Base-by-base conservation (phyloP, 495 filamentous ascomycete species). In the Daldinia caldariorum region DNA sequence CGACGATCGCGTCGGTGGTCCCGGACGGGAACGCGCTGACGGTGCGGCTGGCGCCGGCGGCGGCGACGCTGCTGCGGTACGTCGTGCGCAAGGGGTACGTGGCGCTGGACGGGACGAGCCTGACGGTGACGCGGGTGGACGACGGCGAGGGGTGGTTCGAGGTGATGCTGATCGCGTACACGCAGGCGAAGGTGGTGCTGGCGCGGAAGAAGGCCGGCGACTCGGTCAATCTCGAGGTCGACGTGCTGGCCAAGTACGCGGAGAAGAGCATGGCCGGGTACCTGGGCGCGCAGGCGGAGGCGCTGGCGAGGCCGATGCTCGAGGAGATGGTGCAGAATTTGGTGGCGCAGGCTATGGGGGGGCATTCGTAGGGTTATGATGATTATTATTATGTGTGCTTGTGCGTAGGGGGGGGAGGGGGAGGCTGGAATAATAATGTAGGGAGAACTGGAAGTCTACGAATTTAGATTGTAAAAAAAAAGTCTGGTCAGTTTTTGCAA, bases 111-210 rank as follows among this genome's bases (percentile, higher is more conserved):
- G 96, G 96, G n/a, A 93, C 95, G 34, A 97, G 94, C 75, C 80
- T 99, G 83, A 99, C 96, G 0, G 86, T 99, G 1, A 97, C 94
- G 6, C 80, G 84, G 70, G 95, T 98, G 2, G 81, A 93, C 74
- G 91, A 91, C 38, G 81, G 71, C 34, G 91, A 89, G 67, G 90
- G 89, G 7, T 97, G 91, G 89, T 98, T 91, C 88, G 95, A 98
- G 86, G 91, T 99, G 9, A 99, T 99, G 96, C 82, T 99, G 49
- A 97, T 99, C 78, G 88, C 92, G n/a, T 99, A 99, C 74, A 97
- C 96, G 41, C 96, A 97, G 83, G 93, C 94, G 81, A 89, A 90
- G 79, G 88, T 98, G 37, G 92, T 97, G 1, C 92, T 91, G 63
- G 92, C 91, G 9, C 80, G 77, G 10, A 98, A 99, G 86, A 83